Evolutionary conservation across 345 rosid genomes (phyloP).

Genomic region (Sisymbrium altissimum): DNA sequence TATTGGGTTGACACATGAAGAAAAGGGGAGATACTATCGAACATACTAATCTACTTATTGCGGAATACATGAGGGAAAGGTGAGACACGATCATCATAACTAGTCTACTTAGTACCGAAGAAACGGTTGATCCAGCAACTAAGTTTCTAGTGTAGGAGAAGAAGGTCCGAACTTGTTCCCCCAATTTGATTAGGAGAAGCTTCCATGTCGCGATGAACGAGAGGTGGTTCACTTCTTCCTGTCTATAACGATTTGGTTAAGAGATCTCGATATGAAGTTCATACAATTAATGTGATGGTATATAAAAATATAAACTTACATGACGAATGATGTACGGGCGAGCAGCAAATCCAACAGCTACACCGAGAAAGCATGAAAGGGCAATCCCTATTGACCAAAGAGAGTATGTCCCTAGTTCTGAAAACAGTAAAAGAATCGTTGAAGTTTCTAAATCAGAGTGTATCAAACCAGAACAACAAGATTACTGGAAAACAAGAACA

Average conservation of each 20-base stretch:
- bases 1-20: constrained; percentile 42
- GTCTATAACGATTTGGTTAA: constrained; percentile 56
- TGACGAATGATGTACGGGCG: constrained; percentile 35
- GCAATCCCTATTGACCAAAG: constrained; percentile 32
- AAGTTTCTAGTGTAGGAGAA: constrained; percentile 62
- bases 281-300: neutral
- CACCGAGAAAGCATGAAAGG: constrained; percentile 31
- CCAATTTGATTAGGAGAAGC: constrained; percentile 59
- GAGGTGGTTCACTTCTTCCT: constrained; percentile 46
- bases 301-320: constrained; percentile 36
- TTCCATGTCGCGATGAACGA: constrained; percentile 57
- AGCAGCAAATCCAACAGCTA: constrained; percentile 25
- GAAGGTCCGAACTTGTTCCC: constrained; percentile 49
- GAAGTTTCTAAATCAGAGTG: neutral
- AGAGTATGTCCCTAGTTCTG: constrained; percentile 31
- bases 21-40: constrained; percentile 46
- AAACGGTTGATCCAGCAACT: constrained; percentile 42
- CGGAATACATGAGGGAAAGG: constrained; percentile 49
- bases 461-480: neutral
- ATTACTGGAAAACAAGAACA: neutral
- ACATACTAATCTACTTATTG: constrained; percentile 42
- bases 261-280: constrained; percentile 16
- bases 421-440: constrained; percentile 5
- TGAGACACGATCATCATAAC: constrained; percentile 50
- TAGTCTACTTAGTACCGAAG: constrained; percentile 38